Conservation (phyloP, 2,329 filamentous ascomycete genomes). For the Fusarium continuum region DNA sequence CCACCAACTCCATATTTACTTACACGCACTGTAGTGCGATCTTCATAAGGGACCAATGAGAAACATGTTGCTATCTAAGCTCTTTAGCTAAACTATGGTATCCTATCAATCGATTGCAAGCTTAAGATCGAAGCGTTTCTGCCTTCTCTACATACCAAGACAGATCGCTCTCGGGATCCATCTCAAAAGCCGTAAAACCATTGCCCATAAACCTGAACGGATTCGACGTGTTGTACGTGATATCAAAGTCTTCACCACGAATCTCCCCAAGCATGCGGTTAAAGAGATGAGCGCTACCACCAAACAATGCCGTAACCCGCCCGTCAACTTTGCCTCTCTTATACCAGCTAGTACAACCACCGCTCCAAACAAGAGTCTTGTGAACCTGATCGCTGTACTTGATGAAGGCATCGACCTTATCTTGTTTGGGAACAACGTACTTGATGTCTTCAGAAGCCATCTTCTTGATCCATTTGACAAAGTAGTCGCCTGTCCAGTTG, state of each 20-base stretch:
- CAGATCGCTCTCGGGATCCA: slow-evolving; percentile 35
- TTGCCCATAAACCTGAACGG: slow-evolving; percentile 38
- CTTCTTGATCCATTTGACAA: slow-evolving; percentile 40
- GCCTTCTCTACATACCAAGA: slow-evolving; percentile 39
- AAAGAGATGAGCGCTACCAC: slow-evolving; percentile 35
- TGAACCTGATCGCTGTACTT: slow-evolving; percentile 34
- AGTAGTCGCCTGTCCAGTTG: slow-evolving; percentile 40
- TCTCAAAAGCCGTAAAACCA: slow-evolving; percentile 38
- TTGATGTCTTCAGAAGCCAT: slow-evolving; percentile 37
- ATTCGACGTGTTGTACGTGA: slow-evolving; percentile 30
- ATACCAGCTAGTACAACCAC: slow-evolving; percentile 37
- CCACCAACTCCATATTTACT: not conserved
- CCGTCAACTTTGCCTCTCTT: slow-evolving; percentile 31
- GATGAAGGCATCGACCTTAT: slow-evolving; percentile 38
- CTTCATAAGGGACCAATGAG: not conserved
- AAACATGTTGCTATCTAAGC: not conserved
- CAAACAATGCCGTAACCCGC: slow-evolving; percentile 34
- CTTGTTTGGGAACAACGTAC: slow-evolving; percentile 32
- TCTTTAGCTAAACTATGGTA: not conserved
- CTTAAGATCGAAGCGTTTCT: slow-evolving; percentile 12
- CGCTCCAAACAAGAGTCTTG: slow-evolving; percentile 38
- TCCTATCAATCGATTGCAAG: not conserved
- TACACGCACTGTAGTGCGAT: not conserved
- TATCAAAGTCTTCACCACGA: slow-evolving; percentile 35
- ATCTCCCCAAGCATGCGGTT: slow-evolving; percentile 37